These are phyloP conservation scores for Phlegmacium glaucopus DNA, from an alignment of 768 basidiomycete species.

Conservation along the genomic window DNA sequence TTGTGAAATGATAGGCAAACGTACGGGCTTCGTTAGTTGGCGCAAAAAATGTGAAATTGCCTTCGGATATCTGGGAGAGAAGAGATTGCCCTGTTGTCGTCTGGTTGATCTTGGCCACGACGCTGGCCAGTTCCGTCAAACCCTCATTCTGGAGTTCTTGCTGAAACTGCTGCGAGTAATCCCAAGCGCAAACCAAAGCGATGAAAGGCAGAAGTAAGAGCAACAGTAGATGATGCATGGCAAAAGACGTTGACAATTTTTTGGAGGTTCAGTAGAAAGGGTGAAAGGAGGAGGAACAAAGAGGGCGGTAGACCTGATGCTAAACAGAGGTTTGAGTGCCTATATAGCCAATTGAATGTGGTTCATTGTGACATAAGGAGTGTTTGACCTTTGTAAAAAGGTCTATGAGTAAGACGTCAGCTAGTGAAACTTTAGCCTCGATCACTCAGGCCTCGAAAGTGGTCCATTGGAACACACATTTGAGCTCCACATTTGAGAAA, in stretches of 20 bases:
- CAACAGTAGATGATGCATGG: not conserved
- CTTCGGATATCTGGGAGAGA: slow-evolving; percentile 39
- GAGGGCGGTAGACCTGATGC: not conserved
- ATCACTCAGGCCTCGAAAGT: too few species aligned
- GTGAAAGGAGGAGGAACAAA: not conserved
- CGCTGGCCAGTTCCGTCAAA: slow-evolving; percentile 38
- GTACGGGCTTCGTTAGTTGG: slow-evolving; percentile 54
- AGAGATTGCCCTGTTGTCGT: slow-evolving; percentile 41
- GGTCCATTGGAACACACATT: too few species aligned
- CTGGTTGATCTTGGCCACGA: slow-evolving; percentile 38
- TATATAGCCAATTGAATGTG: slow-evolving; percentile 6
- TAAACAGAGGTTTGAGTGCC: not conserved
- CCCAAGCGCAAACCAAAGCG: slow-evolving; percentile 9
- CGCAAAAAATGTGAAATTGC: slow-evolving; percentile 51
- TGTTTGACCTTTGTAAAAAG: slow-evolving; percentile 6
- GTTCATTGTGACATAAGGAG: slow-evolving; percentile 1
- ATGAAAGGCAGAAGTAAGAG: slow-evolving; percentile 12
- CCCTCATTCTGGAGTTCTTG: slow-evolving; percentile 34
- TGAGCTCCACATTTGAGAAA: too few species aligned
- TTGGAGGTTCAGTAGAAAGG: not conserved
- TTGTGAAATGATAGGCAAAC: slow-evolving; percentile 11
- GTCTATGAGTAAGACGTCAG: too few species aligned
- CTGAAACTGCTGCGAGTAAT: slow-evolving; percentile 17
- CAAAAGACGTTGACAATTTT: not conserved
- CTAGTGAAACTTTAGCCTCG: too few species aligned